phyloP scores from a whole-genome alignment of 2,329 filamentous ascomycete genomes.

The Microdochium nivale region DNA sequence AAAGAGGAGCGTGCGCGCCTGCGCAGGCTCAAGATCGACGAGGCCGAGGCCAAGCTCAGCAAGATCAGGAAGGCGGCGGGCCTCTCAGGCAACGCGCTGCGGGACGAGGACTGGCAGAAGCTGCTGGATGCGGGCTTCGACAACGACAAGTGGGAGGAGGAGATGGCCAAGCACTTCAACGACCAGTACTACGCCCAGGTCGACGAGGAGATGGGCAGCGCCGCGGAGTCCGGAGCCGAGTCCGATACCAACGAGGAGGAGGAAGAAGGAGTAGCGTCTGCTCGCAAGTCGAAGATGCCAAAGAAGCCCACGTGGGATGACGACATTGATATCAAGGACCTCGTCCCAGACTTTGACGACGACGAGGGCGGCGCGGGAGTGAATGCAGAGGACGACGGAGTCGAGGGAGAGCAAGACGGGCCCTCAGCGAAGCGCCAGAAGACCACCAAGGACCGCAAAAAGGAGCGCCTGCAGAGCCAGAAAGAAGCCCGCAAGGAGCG shows the following conservation, averaged over 20 bases:
- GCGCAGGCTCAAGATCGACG: conserved; percentile 81
- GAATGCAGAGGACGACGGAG: conserved; percentile 27
- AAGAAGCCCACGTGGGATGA: conserved; percentile 93
- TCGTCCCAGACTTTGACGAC: conserved; percentile 79
- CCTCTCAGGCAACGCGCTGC: conserved; percentile 53
- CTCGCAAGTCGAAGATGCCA: conserved; percentile 36
- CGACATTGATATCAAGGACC: conserved; percentile 93
- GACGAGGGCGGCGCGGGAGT: conserved; percentile 40
- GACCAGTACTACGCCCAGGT: conserved; percentile 79
- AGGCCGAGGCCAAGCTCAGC: conserved; percentile 77
- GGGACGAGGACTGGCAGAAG: conserved; percentile 73
- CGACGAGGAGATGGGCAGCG: conserved; percentile 29
- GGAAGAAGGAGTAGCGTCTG: conserved; percentile 46
- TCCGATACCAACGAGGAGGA: conserved; percentile 49
- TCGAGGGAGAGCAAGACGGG: conserved; percentile 30
- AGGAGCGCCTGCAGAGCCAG: conserved; percentile 49
- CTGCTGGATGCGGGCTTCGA: conserved; percentile 87
- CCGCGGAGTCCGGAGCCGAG: conserved; percentile 24
- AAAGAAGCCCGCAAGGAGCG: conserved; percentile 73
- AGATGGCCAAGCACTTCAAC: conserved; percentile 83
- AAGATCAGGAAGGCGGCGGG: conserved; percentile 89
- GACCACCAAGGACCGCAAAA: conserved; percentile 51
- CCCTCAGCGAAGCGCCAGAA: conserved; percentile 47
- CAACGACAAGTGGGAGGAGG: conserved; percentile 78
- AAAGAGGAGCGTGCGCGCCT: conserved; percentile 76